Conservation (phyloP, 345 rosid genomes). For the Lepidium didymum region DNA sequence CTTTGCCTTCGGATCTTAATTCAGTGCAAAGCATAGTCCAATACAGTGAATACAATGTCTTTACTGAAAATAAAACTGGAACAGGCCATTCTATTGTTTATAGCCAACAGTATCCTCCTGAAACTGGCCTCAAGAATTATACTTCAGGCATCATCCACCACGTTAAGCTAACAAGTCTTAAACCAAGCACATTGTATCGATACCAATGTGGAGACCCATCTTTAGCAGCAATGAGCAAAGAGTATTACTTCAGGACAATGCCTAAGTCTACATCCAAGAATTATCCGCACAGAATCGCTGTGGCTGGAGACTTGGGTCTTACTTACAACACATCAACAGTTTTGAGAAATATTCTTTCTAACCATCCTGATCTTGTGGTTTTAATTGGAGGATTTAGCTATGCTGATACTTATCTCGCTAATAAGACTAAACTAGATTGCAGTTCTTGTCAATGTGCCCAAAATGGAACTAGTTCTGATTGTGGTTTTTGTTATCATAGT, state of each 20-base stretch:
- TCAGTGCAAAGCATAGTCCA: conserved; percentile 54
- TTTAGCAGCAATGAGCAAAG: conserved; percentile 46
- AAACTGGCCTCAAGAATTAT: conserved; percentile 47
- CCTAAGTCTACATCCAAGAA: conserved; percentile 42
- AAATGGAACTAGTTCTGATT: conserved; percentile 1
- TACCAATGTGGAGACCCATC: conserved; percentile 77
- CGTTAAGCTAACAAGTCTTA: conserved; percentile 62
- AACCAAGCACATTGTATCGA: conserved; percentile 46
- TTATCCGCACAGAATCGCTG: conserved; percentile 62
- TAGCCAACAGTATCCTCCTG: conserved; percentile 49
- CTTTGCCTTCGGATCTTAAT: conserved; percentile 42
- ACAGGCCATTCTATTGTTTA: conserved; percentile 58
- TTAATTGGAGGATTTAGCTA: conserved; percentile 75
- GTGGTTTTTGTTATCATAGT: not conserved
- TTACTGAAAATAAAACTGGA: conserved; percentile 26
- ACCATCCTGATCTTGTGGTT: conserved; percentile 76
- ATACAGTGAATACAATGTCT: conserved; percentile 33
- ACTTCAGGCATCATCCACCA: conserved; percentile 88
- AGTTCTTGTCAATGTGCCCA: conserved; percentile 28
- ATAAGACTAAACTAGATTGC: conserved; percentile 53
- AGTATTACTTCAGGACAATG: conserved; percentile 64
- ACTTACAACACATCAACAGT: conserved; percentile 71
- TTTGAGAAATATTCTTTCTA: conserved; percentile 46
- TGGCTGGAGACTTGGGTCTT: conserved; percentile 85
- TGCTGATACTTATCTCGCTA: conserved; percentile 62